Evolutionary conservation across 2,329 filamentous ascomycete species (phyloP).

Genomic region (Aspergillus fumigatiaffinis): DNA sequence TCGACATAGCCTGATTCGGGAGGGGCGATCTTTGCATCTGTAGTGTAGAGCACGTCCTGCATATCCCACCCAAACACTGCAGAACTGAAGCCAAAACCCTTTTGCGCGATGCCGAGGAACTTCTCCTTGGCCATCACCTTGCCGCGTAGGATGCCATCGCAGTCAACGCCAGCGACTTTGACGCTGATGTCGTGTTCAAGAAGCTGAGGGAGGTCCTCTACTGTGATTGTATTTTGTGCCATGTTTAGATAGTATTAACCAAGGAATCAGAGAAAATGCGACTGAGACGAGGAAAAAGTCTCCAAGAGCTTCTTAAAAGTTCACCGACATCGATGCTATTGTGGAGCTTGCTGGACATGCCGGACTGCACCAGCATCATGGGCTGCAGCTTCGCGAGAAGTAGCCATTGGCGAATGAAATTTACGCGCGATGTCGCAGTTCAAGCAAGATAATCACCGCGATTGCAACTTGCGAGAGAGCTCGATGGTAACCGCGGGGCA

Average conservation of each 20-base stretch:
- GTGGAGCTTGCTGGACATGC: background rate
- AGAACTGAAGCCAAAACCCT: slow-evolving; percentile 86
- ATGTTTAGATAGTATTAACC: slow-evolving; percentile 2
- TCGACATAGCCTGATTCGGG: slow-evolving; percentile 88
- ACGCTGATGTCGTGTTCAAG: slow-evolving; percentile 70
- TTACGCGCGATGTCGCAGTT: background rate
- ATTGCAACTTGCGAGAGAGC: background rate
- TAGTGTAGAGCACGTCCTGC: slow-evolving; percentile 78
- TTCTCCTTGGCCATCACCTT: slow-evolving; percentile 91
- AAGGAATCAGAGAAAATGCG: background rate
- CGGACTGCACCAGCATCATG: background rate
- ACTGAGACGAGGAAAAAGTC: background rate
- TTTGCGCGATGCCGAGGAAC: slow-evolving; percentile 72
- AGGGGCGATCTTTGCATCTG: slow-evolving; percentile 65
- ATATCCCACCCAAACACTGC: slow-evolving; percentile 95
- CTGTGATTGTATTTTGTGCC: slow-evolving; percentile 40
- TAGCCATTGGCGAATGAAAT: background rate
- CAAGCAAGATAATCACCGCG: too few relatives aligned
- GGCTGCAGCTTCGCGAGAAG: background rate
- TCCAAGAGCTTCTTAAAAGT: background rate
- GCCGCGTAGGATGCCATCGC: slow-evolving; percentile 79
- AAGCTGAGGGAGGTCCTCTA: slow-evolving; percentile 60
- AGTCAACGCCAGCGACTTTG: slow-evolving; percentile 81
- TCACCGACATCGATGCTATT: background rate
- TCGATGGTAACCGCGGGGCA: background rate